Conservation (phyloP, 345 rosid genomes). For the Salix dunnii region DNA sequence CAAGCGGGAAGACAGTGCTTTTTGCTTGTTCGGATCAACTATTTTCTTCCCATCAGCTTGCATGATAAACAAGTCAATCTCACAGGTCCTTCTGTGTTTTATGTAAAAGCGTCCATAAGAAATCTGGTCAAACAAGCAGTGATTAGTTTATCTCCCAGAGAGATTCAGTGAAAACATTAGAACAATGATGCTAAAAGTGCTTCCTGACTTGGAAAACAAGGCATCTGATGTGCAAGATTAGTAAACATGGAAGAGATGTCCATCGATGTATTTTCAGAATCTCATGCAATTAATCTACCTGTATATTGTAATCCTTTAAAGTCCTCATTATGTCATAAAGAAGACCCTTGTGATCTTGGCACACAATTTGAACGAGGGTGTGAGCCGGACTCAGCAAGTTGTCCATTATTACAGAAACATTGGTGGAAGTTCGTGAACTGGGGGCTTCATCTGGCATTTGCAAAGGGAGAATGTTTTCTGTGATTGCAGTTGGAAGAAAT, state of each 20-base stretch:
- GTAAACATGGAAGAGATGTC: background rate
- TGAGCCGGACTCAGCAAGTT: conserved; percentile 78
- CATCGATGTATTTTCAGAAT: background rate
- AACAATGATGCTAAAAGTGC: background rate
- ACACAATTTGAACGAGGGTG: conserved; percentile 77
- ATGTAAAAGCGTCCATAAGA: conserved; percentile 80
- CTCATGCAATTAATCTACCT: conserved; percentile 46
- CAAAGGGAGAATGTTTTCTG: conserved; percentile 48
- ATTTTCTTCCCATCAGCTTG: conserved; percentile 87
- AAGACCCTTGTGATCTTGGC: conserved; percentile 91
- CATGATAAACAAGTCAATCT: conserved; percentile 81
- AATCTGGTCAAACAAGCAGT: conserved; percentile 42
- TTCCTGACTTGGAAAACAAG: background rate
- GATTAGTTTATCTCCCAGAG: background rate
- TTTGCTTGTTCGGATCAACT: conserved; percentile 76
- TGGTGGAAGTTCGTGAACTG: conserved; percentile 33
- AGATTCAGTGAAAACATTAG: background rate
- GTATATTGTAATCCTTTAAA: conserved; percentile 84
- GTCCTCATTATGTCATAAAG: conserved; percentile 92
- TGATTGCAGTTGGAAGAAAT: conserved; percentile 57
- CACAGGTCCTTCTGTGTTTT: conserved; percentile 58
- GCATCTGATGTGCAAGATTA: background rate
- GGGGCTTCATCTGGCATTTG: conserved; percentile 40
- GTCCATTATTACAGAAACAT: conserved; percentile 65
- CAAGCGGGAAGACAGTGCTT: conserved; percentile 56